Conservation (phyloP, 306 rosid genomes). For the Carpinus viminea region DNA sequence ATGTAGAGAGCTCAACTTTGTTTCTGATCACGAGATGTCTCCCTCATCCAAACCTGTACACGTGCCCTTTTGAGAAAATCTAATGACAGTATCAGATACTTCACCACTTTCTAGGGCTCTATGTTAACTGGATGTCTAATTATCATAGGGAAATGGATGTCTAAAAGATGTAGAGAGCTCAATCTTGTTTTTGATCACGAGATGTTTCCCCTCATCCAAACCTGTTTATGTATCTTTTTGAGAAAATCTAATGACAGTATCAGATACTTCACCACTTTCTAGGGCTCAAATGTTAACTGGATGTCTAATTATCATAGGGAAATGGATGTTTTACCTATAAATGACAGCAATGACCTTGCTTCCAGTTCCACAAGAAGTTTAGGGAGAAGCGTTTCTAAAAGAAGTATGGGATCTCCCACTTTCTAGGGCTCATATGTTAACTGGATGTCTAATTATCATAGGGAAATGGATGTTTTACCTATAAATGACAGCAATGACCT, state of each 20-base stretch:
- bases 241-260: neutral
- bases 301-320: neutral
- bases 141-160: too few species aligned
- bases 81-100: neutral
- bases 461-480: too few species aligned
- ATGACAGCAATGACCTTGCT: neutral
- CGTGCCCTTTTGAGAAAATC: neutral
- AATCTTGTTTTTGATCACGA: neutral
- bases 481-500: neutral
- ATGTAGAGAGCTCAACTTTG: neutral
- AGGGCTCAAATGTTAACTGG: neutral
- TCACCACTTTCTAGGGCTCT: neutral
- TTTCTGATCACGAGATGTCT: neutral
- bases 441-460: neutral
- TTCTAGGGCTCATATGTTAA: neutral
- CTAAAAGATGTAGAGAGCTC: neutral
- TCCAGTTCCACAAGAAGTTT: neutral
- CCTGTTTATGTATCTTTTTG: neutral
- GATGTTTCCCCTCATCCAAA: neutral
- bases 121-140: neutral
- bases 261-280: neutral
- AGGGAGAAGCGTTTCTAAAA: neutral
- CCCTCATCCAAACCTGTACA: neutral
- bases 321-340: too few species aligned
- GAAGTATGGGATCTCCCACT: neutral